A percentile compares a stretch with the other conserved stretches of the same genome.
Conservation (phyloP, 2,329 filamentous ascomycete genomes). For the Aspergillus fischeri region DNA sequence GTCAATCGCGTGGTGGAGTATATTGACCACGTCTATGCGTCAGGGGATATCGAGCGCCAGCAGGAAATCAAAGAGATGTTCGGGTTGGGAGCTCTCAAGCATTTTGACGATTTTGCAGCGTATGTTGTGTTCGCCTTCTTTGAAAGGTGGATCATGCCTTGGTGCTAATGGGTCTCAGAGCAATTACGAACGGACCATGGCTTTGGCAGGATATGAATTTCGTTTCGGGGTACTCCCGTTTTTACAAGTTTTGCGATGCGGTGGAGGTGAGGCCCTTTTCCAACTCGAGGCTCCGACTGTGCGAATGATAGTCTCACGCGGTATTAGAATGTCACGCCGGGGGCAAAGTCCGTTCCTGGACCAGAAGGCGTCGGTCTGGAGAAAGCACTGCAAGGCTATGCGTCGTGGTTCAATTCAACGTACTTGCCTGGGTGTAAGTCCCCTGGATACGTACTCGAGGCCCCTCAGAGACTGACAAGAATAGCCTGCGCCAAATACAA, state of each 20-base stretch:
- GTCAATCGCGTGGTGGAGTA: constrained; percentile 50
- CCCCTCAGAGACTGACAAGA: background rate
- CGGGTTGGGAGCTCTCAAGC: constrained; percentile 47
- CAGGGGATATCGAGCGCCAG: constrained; percentile 42
- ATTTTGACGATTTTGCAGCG: constrained; percentile 52
- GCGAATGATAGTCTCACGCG: constrained; percentile 7
- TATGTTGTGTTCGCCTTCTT: constrained; percentile 9
- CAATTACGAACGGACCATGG: constrained; percentile 54
- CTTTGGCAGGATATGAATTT: constrained; percentile 55
- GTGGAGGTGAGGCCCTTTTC: constrained; percentile 39
- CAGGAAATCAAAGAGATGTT: constrained; percentile 50
- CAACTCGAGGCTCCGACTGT: background rate
- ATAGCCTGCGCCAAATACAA: constrained; percentile 46
- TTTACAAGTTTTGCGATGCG: constrained; percentile 49
- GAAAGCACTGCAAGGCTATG: constrained; percentile 53
- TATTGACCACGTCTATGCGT: constrained; percentile 48
- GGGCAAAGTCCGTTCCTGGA: constrained; percentile 28
- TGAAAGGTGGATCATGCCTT: background rate
- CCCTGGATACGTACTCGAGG: background rate
- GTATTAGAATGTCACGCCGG: constrained; percentile 29
- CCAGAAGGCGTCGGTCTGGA: constrained; percentile 50
- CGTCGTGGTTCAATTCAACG: constrained; percentile 48
- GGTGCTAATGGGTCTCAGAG: constrained; percentile 25
- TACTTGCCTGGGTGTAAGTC: constrained; percentile 48
- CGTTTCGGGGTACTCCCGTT: constrained; percentile 45